Evolutionary conservation across 768 basidiomycete genomes (phyloP), one percentile per base, ranked within the genome.

Genomic region (Rhodotorula diobovata): DNA sequence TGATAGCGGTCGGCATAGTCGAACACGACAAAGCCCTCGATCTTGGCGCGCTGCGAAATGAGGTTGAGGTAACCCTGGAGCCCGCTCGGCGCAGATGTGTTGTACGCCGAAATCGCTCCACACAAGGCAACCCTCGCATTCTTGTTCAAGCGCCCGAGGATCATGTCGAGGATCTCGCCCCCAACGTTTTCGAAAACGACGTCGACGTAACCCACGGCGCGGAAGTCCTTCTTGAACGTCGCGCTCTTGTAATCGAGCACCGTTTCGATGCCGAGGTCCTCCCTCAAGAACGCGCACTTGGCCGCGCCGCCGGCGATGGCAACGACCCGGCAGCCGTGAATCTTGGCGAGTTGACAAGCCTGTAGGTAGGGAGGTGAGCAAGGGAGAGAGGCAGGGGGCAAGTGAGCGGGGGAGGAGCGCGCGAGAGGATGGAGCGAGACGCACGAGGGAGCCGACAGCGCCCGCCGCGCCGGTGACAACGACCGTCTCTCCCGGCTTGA

Each of bases 401-500:
- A 18, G 41, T 9, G n/a, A n/a, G n/a, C n/a, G n/a, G n/a, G n/a
- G n/a, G n/a, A n/a, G n/a, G n/a, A n/a, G n/a, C n/a, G n/a, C n/a
- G n/a, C 41, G 41, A 43, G 3, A 18, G 14, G 41, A 43, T n/a
- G 30, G 51, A 53, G 51, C 5, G 51, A 16, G n/a, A 32, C 51
- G 25, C 21, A 84, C 90, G 66, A 91, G 80, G 18, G 87, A 85
- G n/a, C 93, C 91, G 18, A 91, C 90, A 1, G 93, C 88, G 18
- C 93, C 94, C 16, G 95, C 94, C 4, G 94, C 94, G 30, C 92
- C 94, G 1, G 91, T 91, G 20, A 89, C 89, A 34, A 97, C 85
- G 60, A 95, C 85, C 0, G 86, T 90, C 70, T 97, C 93, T 21
- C 93, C 92, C 0, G 87, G 80, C 79, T 94, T 90, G 77, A 94